These are phyloP conservation scores for Ottelia alismoides DNA, from an alignment of 106 monocot species.

Conservation along the genomic window DNA sequence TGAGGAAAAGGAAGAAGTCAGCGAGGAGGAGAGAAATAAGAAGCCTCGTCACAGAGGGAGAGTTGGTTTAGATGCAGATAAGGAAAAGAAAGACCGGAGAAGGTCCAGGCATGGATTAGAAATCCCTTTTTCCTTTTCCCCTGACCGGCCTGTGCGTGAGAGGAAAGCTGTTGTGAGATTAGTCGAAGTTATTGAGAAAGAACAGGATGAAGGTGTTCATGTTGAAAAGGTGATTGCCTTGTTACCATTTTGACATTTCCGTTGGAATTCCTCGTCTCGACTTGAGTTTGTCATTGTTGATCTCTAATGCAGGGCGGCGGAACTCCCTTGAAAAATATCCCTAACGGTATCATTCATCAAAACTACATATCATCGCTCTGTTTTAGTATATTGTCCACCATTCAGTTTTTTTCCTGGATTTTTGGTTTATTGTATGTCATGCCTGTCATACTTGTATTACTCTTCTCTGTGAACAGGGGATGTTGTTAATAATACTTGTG, in stretches of 20 bases:
- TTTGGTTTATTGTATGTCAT: no score
- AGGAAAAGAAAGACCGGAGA: not conserved
- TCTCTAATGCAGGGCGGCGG: not conserved
- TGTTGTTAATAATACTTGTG: no score
- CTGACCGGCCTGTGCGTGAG: constrained; percentile 54
- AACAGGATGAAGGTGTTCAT: constrained; percentile 24
- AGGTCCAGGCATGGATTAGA: not conserved
- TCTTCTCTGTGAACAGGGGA: no score
- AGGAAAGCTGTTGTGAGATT: constrained; percentile 71
- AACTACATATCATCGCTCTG: no score
- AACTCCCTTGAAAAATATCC: constrained; percentile 1
- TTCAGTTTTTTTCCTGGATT: no score
- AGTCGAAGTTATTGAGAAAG: constrained; percentile 75
- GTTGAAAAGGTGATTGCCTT: constrained; percentile 30
- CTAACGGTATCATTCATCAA: not conserved
- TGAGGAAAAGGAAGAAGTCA: constrained; percentile 2
- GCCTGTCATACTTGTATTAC: no score
- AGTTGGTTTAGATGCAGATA: not conserved
- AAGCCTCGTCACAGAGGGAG: not conserved
- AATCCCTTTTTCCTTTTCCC: constrained; percentile 14
- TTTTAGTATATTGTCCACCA: no score
- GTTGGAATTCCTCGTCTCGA: no score
- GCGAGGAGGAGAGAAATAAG: not conserved
- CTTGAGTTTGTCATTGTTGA: not conserved
- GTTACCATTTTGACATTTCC: not conserved